Conservation (phyloP, 2,329 filamentous ascomycete species). For the Paraphaeosphaeria sporulosa region DNA sequence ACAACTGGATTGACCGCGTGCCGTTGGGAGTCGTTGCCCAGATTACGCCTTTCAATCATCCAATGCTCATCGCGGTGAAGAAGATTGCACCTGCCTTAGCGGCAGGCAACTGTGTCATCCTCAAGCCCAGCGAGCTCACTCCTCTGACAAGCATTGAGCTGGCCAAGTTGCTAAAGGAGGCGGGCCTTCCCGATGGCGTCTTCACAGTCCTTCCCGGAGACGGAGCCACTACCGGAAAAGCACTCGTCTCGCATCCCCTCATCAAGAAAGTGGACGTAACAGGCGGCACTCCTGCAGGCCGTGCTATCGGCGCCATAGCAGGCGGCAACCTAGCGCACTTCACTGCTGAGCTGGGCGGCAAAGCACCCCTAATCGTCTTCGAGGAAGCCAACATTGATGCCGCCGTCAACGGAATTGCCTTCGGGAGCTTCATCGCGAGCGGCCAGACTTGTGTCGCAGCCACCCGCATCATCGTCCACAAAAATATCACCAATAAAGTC, state of each 20-base stretch:
- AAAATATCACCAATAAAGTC: constrained; percentile 50
- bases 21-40: constrained; percentile 49
- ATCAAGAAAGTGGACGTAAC: constrained; percentile 51
- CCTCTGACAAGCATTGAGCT: constrained; percentile 47
- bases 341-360: constrained; percentile 49
- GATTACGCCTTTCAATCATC: constrained; percentile 51
- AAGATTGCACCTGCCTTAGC: constrained; percentile 50
- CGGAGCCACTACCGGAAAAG: constrained; percentile 44
- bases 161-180: constrained; percentile 47
- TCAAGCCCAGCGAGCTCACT: constrained; percentile 50
- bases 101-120: constrained; percentile 45
- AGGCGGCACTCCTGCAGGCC: constrained; percentile 47
- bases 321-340: constrained; percentile 46
- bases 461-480: constrained; percentile 61
- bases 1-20: constrained; percentile 53
- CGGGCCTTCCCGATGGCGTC: constrained; percentile 47
- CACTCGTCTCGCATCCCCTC: constrained; percentile 44
- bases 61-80: constrained; percentile 51
- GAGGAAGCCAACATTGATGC: constrained; percentile 47
- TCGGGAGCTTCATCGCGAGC: constrained; percentile 59
- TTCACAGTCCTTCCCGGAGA: constrained; percentile 47
- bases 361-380: constrained; percentile 49
- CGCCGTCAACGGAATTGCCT: constrained; percentile 49
- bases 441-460: constrained; percentile 66
- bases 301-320: constrained; percentile 47